Evolutionary conservation across 1,284 basidiomycete species (phyloP).

Genomic region (Cryptococcus sp.): DNA sequence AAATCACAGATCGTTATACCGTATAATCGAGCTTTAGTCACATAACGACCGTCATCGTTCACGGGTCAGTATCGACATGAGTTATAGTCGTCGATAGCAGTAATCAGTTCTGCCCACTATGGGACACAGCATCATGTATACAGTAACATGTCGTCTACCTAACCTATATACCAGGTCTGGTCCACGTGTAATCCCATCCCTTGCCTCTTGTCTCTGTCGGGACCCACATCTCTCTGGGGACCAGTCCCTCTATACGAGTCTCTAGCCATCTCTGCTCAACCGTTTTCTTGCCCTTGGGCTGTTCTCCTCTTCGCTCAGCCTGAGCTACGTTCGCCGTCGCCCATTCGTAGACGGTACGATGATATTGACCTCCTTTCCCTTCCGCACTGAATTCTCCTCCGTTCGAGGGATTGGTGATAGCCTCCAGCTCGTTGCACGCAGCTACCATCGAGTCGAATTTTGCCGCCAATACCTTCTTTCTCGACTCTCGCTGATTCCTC

Average conservation of each 20-base stretch:
- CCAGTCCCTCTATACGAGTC: constrained; percentile 74
- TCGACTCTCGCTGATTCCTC: constrained; percentile 69
- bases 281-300: constrained; percentile 61
- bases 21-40: neutral
- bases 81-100: no score
- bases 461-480: constrained; percentile 65
- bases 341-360: constrained; percentile 62
- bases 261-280: constrained; percentile 68
- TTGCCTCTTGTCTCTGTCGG: constrained; percentile 51
- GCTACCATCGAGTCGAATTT: constrained; percentile 75
- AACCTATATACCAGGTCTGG: constrained; percentile 31
- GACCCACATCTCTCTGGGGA: constrained; percentile 62
- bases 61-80: no score
- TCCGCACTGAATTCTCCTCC: constrained; percentile 6
- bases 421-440: constrained; percentile 77
- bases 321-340: constrained; percentile 63
- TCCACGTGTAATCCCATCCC: constrained; percentile 52
- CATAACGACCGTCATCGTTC: no score
- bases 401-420: constrained; percentile 36
- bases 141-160: constrained; percentile 1
- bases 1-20: neutral
- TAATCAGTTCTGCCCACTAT: no score
- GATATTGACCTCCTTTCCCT: constrained; percentile 17
- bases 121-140: neutral
- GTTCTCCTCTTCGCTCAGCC: constrained; percentile 49